Conservation (phyloP, 1,284 basidiomycete species). For the Ustilago hordei region DNA sequence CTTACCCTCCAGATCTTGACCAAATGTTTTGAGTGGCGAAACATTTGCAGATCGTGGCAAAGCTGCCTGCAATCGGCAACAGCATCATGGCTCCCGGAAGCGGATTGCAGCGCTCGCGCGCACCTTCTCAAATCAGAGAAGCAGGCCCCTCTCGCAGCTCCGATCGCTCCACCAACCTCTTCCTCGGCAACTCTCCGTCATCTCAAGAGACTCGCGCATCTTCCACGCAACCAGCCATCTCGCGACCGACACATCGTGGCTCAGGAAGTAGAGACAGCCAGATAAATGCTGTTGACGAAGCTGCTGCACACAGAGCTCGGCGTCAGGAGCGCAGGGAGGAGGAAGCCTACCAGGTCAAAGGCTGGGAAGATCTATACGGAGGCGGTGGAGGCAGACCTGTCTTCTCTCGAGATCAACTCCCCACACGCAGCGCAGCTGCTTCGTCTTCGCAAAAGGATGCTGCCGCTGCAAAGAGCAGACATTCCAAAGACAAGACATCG, state of each 20-base stretch:
- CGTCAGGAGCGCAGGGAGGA: constrained; percentile 32
- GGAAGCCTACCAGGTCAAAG: constrained; percentile 28
- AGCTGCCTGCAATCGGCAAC: neutral
- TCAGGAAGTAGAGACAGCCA: neutral
- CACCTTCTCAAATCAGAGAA: constrained; percentile 1
- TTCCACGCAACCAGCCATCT: constrained; percentile 5
- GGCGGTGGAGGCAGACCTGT: constrained; percentile 29
- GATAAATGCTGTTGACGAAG: constrained; percentile 2
- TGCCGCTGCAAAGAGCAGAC: neutral
- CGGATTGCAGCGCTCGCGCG: constrained; percentile 7
- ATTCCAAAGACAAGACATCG: neutral
- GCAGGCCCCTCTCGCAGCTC: constrained; percentile 12
- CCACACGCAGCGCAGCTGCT: neutral
- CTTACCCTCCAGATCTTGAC: neutral
- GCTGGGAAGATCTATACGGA: constrained; percentile 37
- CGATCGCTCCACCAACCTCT: constrained; percentile 6
- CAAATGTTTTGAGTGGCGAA: neutral
- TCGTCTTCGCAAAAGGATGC: neutral
- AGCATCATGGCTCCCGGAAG: neutral
- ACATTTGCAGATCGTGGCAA: neutral
- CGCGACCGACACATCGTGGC: neutral
- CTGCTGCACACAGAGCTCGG: constrained; percentile 18
- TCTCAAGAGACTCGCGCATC: neutral
- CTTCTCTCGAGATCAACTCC: constrained; percentile 6
- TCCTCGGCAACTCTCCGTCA: constrained; percentile 14